Conservation (phyloP, 2,329 filamentous ascomycete genomes). For the Arthrobotrys sphaeroides region DNA sequence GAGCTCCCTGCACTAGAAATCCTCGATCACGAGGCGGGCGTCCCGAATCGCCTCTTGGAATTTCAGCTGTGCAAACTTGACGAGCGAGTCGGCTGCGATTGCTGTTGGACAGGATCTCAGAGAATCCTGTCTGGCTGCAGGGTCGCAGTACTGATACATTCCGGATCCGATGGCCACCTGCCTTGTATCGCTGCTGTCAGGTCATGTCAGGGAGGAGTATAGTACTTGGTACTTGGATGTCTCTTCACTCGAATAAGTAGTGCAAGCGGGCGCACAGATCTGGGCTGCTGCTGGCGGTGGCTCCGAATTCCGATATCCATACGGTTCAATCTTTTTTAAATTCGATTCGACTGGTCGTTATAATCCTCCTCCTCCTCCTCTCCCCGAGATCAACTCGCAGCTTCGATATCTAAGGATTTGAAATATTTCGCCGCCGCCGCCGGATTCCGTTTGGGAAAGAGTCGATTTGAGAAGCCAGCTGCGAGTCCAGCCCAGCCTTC, state of each 20-base stretch:
- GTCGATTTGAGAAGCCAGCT: slow-evolving; percentile 16
- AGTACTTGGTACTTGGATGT: background rate
- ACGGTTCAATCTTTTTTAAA: background rate
- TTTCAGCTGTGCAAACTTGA: background rate
- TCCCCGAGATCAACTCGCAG: background rate
- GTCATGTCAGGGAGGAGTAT: slow-evolving; percentile 10
- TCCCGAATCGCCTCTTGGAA: background rate
- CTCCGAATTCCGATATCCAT: slow-evolving; percentile 15
- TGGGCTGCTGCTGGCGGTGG: background rate
- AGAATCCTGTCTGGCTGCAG: slow-evolving; percentile 18
- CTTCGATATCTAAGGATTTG: slow-evolving; percentile 5
- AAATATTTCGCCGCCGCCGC: slow-evolving; percentile 6
- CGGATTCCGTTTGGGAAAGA: background rate
- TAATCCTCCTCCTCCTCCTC: background rate
- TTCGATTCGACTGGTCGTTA: too few relatives aligned
- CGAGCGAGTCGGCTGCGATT: slow-evolving; percentile 26
- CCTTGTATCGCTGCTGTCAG: slow-evolving; percentile 16
- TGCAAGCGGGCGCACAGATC: slow-evolving; percentile 5
- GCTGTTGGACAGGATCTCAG: slow-evolving; percentile 3
- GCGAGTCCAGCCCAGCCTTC: slow-evolving; percentile 11
- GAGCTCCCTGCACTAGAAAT: slow-evolving; percentile 34
- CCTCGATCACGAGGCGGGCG: slow-evolving; percentile 38
- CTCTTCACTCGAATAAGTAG: background rate
- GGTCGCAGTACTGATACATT: slow-evolving; percentile 13
- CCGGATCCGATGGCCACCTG: slow-evolving; percentile 10